Base-by-base conservation (phyloP, 192 early-diverging fungal genomes). In the Umbelopsis sp. region DNA sequence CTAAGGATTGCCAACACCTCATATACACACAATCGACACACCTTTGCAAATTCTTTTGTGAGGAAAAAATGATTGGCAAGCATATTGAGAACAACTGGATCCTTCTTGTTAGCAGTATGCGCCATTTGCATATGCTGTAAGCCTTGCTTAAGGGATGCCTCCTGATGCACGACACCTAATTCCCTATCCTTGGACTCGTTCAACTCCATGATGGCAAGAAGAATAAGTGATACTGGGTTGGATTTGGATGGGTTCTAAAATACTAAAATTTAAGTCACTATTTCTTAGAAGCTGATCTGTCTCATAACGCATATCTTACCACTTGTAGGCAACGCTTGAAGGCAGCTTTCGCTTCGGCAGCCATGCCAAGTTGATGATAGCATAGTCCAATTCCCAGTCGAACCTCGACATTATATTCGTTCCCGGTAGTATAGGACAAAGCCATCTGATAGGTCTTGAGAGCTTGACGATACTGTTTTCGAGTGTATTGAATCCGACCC, bases 301-400 rank as follows among this genome's bases (percentile, higher is more conserved):
- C 4, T 41, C 8, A 0, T 41, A 49, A 26, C 21, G 14, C 22
- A 11, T 22, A 34, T 38, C 68, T 54, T 82, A 90, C 89, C 72
- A 93, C 65, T 68, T 88, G 85, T 36, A 92, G 65, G 11, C 89
- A 91, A 11, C 93, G 82, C 51, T 85, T 72, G 74, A 96, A 92
- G 1, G 94, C 91, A 4, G 65, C 53, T n/a, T 87, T 81, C 12
- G 96, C 94, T 49, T 92, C 81, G 16, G 78, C 82, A 22, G 71
- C 25, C 83, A 92, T 91, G 2, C 86, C 85, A 6, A 96, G 83
- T 50, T 88, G 87, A 69, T 90, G 83, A 78, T 89, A 93, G 76
- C 96, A 98, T 66, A 96, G 83, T 16, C 94, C 95, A 72, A 98
- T 95, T 22, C 92, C 89, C 25, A 96, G 80, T 29, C 96, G 89